Conservation (phyloP, 2,329 filamentous ascomycete genomes). For the Sphaerostilbella broomeana region DNA sequence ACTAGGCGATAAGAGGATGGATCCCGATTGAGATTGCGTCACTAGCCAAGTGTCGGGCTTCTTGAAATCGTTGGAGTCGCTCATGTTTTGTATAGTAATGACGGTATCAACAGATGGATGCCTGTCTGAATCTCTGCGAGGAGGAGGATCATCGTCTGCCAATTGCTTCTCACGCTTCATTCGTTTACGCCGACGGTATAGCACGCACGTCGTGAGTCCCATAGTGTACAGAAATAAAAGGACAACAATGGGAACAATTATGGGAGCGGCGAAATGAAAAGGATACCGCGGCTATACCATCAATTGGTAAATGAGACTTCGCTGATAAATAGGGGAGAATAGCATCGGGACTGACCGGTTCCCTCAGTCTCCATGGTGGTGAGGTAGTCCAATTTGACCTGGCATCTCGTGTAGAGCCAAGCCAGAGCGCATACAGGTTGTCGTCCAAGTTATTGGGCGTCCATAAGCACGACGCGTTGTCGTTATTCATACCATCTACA, state of each 20-base stretch:
- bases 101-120: constrained; percentile 15
- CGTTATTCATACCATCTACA: constrained; percentile 21
- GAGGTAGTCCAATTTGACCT: constrained; percentile 26
- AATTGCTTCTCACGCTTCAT: constrained; percentile 16
- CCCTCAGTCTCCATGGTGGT: constrained; percentile 26
- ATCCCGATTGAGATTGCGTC: constrained; percentile 7
- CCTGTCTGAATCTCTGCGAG: constrained; percentile 6
- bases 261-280: constrained; percentile 23
- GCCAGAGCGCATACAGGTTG: constrained; percentile 25
- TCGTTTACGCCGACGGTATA: constrained; percentile 23
- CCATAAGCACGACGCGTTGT: constrained; percentile 22
- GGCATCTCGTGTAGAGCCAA: constrained; percentile 18
- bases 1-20: constrained; percentile 3
- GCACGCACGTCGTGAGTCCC: constrained; percentile 23
- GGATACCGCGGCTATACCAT: constrained; percentile 16
- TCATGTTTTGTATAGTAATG: constrained; percentile 4
- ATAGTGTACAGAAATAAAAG: constrained; percentile 25
- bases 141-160: constrained; percentile 12
- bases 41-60: constrained; percentile 14
- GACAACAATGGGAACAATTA: constrained; percentile 25
- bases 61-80: constrained; percentile 2
- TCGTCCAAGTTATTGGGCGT: constrained; percentile 22
- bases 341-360: constrained; percentile 15
- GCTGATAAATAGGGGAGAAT: not conserved
- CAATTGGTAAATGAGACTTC: constrained; percentile 5